Evolutionary conservation across 2,329 filamentous ascomycete genomes (phyloP), one percentile per base, ranked within the genome.

Genomic region (Aspergillus sp.): DNA sequence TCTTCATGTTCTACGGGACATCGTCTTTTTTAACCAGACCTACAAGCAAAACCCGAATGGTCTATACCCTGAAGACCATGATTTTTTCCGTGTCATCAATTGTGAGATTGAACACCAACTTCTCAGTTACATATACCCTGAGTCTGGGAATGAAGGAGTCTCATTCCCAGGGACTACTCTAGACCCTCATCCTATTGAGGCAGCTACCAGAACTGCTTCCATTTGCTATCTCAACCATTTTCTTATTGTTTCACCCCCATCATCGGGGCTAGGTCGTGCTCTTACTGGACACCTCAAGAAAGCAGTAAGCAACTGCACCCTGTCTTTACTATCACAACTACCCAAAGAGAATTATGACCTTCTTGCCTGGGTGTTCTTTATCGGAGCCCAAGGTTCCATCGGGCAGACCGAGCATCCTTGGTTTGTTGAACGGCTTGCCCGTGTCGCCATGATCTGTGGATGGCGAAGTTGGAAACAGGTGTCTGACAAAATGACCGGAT

Each of bases 71-170:
- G 39, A 44, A n/a, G 62, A 67, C 26, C 56, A 61, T 30, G 54
- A 60, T 43, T 57, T 63, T 31, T 61, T 68, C 39, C 59, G 57
- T n/a, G 45, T 57, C 6, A 54, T 64, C 19, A 61, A 57, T 33
- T 61, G 57, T 43, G 62, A 67, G 47, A 46, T 61, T 13, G 66
- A 70, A 47, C 61, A 67, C 42, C 64, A 65, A 44, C 56, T 69
- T 12, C 50, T 68, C 6, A 65, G 61, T 28, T 68, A 70, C 45
- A 57, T 65, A 19, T 66, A 64, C 38, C 29, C 45, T 11, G 46
- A 49, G 19, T 29, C 37, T 6, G 27, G 33, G 10, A 41, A 10
- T 37, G 31, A 27, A 29, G 11, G 11, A 12, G 9, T 9, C 11
- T 32, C 41, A 27, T 13, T 31, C 8, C 37, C 41, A 6, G 36